A percentile compares a stretch with the other conserved stretches of the same genome.
phyloP scores from a whole-genome alignment of 805 yeast genomes.

The Osmozyma mogii region DNA sequence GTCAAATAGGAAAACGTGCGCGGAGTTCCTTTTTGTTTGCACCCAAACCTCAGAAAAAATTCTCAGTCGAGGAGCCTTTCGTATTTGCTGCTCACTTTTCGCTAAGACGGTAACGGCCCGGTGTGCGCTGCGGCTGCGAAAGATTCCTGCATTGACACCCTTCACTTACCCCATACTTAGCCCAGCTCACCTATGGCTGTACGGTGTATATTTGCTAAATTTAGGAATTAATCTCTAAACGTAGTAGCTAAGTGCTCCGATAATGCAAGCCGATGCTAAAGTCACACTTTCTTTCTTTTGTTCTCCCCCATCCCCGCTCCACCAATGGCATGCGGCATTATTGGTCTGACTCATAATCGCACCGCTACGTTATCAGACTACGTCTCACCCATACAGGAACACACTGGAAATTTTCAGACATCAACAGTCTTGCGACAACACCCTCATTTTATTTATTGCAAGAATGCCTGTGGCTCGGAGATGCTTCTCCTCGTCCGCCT shows the following conservation, averaged over 20 bases:
- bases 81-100: too few relatives aligned
- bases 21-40: too few relatives aligned
- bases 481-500: constrained; percentile 12
- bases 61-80: too few relatives aligned
- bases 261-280: background rate
- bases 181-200: background rate
- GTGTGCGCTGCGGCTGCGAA: too few relatives aligned
- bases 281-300: background rate
- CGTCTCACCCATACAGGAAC: too few relatives aligned
- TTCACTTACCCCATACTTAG: background rate
- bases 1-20: too few relatives aligned
- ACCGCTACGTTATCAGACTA: background rate
- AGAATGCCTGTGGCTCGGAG: background rate
- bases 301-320: constrained; percentile 1
- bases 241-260: background rate
- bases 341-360: constrained; percentile 14
- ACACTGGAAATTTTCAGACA: background rate
- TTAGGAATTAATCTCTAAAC: too few relatives aligned
- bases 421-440: background rate
- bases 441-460: too few relatives aligned
- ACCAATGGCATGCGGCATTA: constrained; percentile 12
- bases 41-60: too few relatives aligned
- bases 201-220: too few relatives aligned
- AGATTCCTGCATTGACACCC: background rate
- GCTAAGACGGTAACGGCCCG: too few relatives aligned